Evolutionary conservation across 306 rosid species (phyloP).

Genomic region (Inga leiocalycina): DNA sequence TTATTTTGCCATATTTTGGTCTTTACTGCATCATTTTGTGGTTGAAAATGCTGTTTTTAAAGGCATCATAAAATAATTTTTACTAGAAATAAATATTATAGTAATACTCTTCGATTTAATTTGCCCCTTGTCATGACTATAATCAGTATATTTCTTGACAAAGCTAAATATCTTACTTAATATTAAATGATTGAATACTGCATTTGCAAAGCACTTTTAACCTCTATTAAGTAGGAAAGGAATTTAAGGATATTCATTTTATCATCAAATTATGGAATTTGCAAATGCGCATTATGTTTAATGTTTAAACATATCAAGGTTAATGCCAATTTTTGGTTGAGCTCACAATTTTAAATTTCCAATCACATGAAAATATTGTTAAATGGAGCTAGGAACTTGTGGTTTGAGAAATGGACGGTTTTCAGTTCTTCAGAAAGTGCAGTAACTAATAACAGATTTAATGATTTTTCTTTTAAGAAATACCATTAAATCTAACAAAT

Average conservation of each 20-base stretch:
- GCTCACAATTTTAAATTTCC: neutral
- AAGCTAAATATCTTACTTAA: neutral
- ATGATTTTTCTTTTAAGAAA: neutral
- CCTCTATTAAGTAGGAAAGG: neutral
- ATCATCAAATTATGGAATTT: neutral
- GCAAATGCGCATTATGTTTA: neutral
- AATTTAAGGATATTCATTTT: neutral
- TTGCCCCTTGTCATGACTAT: neutral
- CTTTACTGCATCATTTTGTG: neutral
- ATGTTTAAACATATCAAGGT: neutral
- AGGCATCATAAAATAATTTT: neutral
- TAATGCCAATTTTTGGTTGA: neutral
- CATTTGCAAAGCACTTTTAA: neutral
- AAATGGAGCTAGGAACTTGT: neutral
- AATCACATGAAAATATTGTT: neutral
- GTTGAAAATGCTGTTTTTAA: neutral
- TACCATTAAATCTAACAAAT: neutral
- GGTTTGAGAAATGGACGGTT: neutral
- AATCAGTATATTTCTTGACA: neutral
- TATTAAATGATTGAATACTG: neutral
- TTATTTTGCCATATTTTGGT: neutral
- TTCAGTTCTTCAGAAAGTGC: neutral
- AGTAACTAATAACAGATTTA: neutral
- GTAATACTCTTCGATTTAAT: neutral
- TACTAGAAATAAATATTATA: neutral